phyloP scores from a whole-genome alignment of 257 asterid species.

The Plantago elongata region DNA sequence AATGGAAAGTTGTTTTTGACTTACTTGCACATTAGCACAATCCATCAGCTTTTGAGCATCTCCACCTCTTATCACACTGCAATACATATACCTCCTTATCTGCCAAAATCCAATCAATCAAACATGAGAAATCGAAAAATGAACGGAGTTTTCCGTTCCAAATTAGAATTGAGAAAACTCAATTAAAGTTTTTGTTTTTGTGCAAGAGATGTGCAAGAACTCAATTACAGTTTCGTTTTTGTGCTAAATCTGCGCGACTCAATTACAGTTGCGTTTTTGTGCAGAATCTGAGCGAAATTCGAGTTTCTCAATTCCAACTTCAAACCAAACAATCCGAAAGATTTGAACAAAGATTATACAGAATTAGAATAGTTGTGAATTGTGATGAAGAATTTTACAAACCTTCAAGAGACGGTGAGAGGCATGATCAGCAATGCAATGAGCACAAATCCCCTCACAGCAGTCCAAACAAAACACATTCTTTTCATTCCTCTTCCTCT shows the following conservation, averaged over 20 bases:
- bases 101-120: conserved; percentile 13
- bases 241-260: no score
- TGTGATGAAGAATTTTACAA: neutral
- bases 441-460: conserved; percentile 61
- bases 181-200: no score
- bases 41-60: conserved; percentile 51
- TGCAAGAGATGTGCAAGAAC: no score
- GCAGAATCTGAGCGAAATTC: no score
- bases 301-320: no score
- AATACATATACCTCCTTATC: conserved; percentile 60
- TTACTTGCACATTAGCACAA: conserved; percentile 69
- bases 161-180: no score
- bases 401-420: conserved; percentile 80
- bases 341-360: no score
- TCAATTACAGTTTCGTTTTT: no score
- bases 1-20: neutral
- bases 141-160: no score
- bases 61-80: conserved; percentile 55
- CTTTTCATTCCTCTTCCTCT: conserved; percentile 60
- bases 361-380: neutral
- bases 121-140: no score
- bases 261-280: no score
- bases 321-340: no score
- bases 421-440: conserved; percentile 42
- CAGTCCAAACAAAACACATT: conserved; percentile 74